These are phyloP conservation scores for Paradendryphiella salina DNA, from an alignment of 2,329 filamentous ascomycete genomes.

Conservation along the genomic window DNA sequence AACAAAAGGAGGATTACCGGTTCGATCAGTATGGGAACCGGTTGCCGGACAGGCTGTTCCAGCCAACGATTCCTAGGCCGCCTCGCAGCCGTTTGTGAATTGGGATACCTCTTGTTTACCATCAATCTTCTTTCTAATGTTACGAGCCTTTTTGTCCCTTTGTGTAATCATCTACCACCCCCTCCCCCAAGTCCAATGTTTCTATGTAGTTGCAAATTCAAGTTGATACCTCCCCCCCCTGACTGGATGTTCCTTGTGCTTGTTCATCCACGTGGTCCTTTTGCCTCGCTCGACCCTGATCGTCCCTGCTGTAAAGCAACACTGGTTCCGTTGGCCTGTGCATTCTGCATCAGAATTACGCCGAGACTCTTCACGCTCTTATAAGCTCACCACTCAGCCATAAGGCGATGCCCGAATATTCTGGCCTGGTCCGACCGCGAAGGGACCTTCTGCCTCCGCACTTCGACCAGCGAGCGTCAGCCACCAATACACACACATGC, in stretches of 20 bases:
- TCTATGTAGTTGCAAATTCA: slow-evolving; percentile 17
- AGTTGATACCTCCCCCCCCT: slow-evolving; percentile 14
- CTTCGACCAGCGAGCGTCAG: too few relatives aligned
- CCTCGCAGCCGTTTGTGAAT: slow-evolving; percentile 37
- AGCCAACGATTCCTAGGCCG: slow-evolving; percentile 28
- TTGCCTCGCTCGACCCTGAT: background rate
- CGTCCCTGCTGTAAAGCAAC: background rate
- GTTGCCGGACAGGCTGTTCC: slow-evolving; percentile 37
- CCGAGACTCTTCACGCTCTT: background rate
- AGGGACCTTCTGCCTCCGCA: too few relatives aligned
- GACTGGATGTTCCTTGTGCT: background rate
- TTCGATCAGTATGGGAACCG: slow-evolving; percentile 44
- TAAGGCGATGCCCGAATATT: too few relatives aligned
- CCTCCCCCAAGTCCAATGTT: slow-evolving; percentile 5
- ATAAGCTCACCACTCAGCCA: too few relatives aligned
- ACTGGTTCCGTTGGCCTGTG: background rate
- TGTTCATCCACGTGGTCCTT: background rate
- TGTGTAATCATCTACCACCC: slow-evolving; percentile 8
- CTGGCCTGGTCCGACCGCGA: too few relatives aligned
- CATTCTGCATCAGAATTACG: background rate
- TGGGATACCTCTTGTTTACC: slow-evolving; percentile 8
- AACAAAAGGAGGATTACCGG: slow-evolving; percentile 43
- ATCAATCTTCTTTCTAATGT: slow-evolving; percentile 11
- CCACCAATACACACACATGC: too few relatives aligned
- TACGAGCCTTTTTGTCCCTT: slow-evolving; percentile 13